Evolutionary conservation across 176 grass and related monocot species (phyloP), one percentile per base, ranked within the genome.

Genomic region (Rhipidocladum racemiflorum): DNA sequence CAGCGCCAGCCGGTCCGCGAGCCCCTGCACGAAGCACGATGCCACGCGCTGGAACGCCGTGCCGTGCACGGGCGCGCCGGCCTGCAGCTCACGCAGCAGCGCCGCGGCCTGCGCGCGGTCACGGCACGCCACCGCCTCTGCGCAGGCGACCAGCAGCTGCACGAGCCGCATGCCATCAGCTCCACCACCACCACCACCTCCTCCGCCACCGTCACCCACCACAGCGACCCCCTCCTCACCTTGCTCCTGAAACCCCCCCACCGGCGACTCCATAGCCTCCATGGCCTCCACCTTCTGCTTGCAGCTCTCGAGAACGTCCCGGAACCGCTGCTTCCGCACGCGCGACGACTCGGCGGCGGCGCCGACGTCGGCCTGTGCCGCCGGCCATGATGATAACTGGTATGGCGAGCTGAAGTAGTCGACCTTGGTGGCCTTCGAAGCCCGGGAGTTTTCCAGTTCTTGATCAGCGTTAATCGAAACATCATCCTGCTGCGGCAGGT

Each of bases 51-150:
- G 88, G 86, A 94, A 91, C 61, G 91, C 89, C 64, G 86, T 88
- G 42, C 88, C 91, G 42, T 91, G 88, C 46, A 91, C 88, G 7
- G 84, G 80, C 60, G 88, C 83, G 49, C 79, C 62, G 24, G 42
- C 59, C 83, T 86, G 83, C 34, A 94, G 88, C 83, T 91, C 86
- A 0, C 78, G 75, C 20, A 94, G 79, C 49, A 94, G 75, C 48
- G 80, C 83, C 42, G 83, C 83, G 0, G 91, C 91, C 83, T 90
- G 91, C 13, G 64, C 83, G 15, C 91, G 83, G 86, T 94, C 91
- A 27, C 91, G 91, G 83, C 91, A 94, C 10, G 88, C 88, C 60
- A 91, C 91, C 34, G 91, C 91, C 91, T 94, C 91, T 4, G 91
- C 91, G 80, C 91, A 94, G 11, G 91, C 86, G 1, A 94, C 89